Evolutionary conservation across 345 rosid species (phyloP), one percentile per base, ranked within the genome.

Genomic region (Diplotaxis tenuifolia): DNA sequence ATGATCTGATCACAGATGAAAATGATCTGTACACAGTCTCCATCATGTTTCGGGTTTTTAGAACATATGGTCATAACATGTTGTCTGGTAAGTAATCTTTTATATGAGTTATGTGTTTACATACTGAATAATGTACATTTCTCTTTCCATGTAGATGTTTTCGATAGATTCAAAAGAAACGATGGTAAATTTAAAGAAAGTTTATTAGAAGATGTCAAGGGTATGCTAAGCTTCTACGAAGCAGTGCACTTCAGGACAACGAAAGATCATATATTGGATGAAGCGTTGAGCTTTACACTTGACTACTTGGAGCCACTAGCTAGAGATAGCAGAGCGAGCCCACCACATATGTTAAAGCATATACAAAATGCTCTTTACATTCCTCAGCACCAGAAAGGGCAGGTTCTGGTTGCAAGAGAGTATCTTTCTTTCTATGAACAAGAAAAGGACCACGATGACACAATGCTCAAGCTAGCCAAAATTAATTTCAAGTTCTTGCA

Each of bases 141-240:
- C 11, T 36, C 45, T 34, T 36, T 36, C 45, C 45, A 10, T 36
- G 45, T 36, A 75, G 87, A 79, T 60, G 82, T 77, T 5, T 81
- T 84, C 67, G 69, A 69, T 0, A 65, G 32, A 34, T 84, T 82
- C 72, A 71, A 61, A 67, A 80, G 58, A 25, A 9, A 77, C 0
- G 20, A 74, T 8, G 80, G 75, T 0, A 49, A 59, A 3, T 74
- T 82, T 66, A 72, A 71, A 14, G 61, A 25, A 16, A 15, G 5
- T 58, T 23, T 74, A 9, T 2, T 1, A 6, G 12, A 65, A 1
- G 87, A 84, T 67, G 32, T 58, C 7, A 71, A 78, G 11, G 84
- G 79, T 9, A 73, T 82, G 27, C 10, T 80, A 50, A 75, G 82
- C 36, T 54, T 84, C 20, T 80, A 82, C 21, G 83, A 84, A 80